Evolutionary conservation across 2,329 filamentous ascomycete genomes (phyloP), one percentile per base, ranked within the genome.

Genomic region (Daldinia sp.): DNA sequence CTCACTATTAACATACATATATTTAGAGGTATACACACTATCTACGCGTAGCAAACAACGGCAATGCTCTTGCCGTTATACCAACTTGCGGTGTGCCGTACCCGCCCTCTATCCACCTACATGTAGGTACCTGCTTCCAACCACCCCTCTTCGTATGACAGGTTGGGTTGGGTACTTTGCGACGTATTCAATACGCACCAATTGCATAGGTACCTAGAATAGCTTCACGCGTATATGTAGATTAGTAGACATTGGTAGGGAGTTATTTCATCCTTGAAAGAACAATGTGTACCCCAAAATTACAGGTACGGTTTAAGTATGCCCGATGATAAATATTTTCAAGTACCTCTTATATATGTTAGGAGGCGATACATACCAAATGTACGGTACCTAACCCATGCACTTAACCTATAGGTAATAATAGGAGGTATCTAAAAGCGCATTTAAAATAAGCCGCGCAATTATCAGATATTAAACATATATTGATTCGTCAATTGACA

Each of bases 61-160:
- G 46, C 7, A 50, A 50, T 30, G 15, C 13, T 18, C 5, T 50
- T 50, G 15, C 46, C 46, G 26, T 30, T 50, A 50, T 30, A 33
- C 26, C 26, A 51, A 51, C 10, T 51, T 51, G 46, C 46, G 46
- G 46, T 51, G 46, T 51, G 46, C 3, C 28, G 26, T 51, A 51
- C 46, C 51, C 51, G 33, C 51, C 51, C 51, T 26, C 51, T 54
- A 54, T 15, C 26, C 26, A 51, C n/a, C 28, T 35, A 50, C n/a
- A 12, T 6, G 23, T 28, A 50, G 23, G 46, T 50, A 50, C 23
- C 20, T 48, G 6, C 23, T 50, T 50, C 46, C 46, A 30, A 30
- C 44, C 44, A 13, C 44, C 44, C 4, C 23, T 20, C 44, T 28
- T 15, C 13, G 9, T 48, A 28, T 13, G 18, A 6, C 18, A 46